Conservation (phyloP, 192 early-diverging fungal species). For the Umbelopsis sp. region DNA sequence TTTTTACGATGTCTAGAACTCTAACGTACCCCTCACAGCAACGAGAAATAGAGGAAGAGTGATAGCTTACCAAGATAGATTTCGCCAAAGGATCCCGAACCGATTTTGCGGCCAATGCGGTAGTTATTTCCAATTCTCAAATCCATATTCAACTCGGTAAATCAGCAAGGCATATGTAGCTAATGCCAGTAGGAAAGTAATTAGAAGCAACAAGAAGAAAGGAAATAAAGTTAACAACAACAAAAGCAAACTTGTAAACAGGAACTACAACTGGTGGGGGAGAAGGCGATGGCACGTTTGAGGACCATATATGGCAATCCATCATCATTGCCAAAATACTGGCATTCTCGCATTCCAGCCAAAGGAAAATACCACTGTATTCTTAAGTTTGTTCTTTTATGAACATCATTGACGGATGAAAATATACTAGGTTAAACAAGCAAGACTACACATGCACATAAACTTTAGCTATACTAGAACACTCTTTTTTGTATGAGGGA, state of each 20-base stretch:
- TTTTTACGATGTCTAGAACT: neutral
- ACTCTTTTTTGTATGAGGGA: too few species aligned
- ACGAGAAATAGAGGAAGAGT: neutral
- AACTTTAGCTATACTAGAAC: too few species aligned
- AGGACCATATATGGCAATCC: conserved; percentile 18
- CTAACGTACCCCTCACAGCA: neutral
- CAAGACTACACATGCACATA: too few species aligned
- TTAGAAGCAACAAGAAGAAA: conserved; percentile 4
- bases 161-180: neutral
- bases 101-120: conserved; percentile 94
- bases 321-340: neutral
- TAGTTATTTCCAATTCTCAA: conserved; percentile 93
- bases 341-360: conserved; percentile 3
- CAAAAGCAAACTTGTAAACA: conserved; percentile 3
- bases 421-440: too few species aligned
- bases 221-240: neutral
- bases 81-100: conserved; percentile 97
- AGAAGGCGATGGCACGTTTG: conserved; percentile 3
- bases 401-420: too few species aligned
- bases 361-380: neutral
- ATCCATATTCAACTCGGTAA: conserved; percentile 52
- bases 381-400: neutral
- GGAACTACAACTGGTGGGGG: neutral
- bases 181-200: neutral
- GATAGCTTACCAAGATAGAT: conserved; percentile 83